Evolutionary conservation across 306 rosid genomes (phyloP), one percentile per base, ranked within the genome.

Genomic region (Cicer bijugum): DNA sequence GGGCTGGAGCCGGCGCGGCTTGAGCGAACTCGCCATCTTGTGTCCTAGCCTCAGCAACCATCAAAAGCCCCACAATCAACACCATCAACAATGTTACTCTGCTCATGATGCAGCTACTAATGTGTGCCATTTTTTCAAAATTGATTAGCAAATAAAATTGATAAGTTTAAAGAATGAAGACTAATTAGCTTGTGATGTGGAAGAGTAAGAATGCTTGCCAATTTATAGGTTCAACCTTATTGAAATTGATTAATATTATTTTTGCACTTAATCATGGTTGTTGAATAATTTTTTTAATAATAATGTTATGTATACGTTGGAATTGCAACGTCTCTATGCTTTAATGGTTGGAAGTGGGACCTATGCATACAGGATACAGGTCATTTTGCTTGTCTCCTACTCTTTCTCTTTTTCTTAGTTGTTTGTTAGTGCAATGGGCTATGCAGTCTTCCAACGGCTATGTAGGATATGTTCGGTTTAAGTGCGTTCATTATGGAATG

Each of bases 1-100:
- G 93, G 1, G 88, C 55, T 0, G 89, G 91, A 0, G 91, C 83
- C 0, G 82, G 86, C 0, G 82, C 84, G 0, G 82, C 83, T 19
- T 23, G 59, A 28, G 46, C 0, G 23, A 47, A 46, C 48, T 80
- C 88, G 14, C 74, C 47, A 19, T 52, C 79, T 50, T 85, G 82
- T 1, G 82, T 86, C 19, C 39, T 46, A 14, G 61, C 91, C 3
- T 56, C 78, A 16, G 40, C 37, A n/a, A 71, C 81, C 39, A 64
- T 75, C 56, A 85, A 61, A 44, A 84, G 82, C 67, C 77, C 81
- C 65, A 66, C 37, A 37, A 81, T 46, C 12, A 85, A 67, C 45
- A 68, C 67, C 80, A 69, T 19, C 66, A 85, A 17, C 78, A 87
- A 16, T 61, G 79, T 51, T 15, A 76, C 68, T 74, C 5, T 56